These are phyloP conservation scores for Fusarium transvaalense DNA, from an alignment of 2,329 filamentous ascomycete genomes.

Conservation along the genomic window DNA sequence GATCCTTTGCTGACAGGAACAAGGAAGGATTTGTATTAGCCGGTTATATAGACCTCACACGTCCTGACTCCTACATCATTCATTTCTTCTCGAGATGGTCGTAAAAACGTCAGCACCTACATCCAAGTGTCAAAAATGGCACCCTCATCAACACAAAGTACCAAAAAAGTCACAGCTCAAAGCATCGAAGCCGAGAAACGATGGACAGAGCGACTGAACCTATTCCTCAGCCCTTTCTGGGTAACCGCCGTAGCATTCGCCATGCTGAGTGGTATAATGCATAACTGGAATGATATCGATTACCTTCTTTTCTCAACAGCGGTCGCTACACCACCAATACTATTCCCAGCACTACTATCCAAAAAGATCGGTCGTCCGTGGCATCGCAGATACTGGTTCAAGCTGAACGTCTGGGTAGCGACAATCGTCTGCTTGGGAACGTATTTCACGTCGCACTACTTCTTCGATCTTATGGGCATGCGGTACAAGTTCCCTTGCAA, in stretches of 20 bases:
- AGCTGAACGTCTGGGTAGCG: conserved; percentile 6
- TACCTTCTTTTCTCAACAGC: conserved; percentile 12
- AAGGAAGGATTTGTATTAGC: not conserved
- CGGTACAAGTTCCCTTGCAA: conserved; percentile 6
- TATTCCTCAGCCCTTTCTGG: conserved; percentile 14
- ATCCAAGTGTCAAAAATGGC: not conserved
- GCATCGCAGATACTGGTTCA: conserved; percentile 17
- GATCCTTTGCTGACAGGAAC: not conserved
- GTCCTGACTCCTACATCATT: not conserved
- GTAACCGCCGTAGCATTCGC: conserved; percentile 7
- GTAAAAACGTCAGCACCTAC: not conserved
- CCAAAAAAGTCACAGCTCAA: not conserved
- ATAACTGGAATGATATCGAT: conserved; percentile 4
- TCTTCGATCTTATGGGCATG: conserved; percentile 24
- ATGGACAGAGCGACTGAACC: conserved; percentile 1
- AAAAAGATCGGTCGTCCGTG: conserved; percentile 5
- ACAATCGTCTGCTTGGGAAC: not conserved
- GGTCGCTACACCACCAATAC: not conserved
- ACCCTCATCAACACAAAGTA: not conserved
- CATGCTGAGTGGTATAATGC: conserved; percentile 5
- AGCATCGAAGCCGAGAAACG: not conserved
- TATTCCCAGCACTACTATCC: conserved; percentile 9
- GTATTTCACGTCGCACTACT: conserved; percentile 15
- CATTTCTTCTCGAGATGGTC: fast-evolving
- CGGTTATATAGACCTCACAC: not conserved